Evolutionary conservation across 148 eudicot genomes (phyloP).

Genomic region (Spergularia bocconei): DNA sequence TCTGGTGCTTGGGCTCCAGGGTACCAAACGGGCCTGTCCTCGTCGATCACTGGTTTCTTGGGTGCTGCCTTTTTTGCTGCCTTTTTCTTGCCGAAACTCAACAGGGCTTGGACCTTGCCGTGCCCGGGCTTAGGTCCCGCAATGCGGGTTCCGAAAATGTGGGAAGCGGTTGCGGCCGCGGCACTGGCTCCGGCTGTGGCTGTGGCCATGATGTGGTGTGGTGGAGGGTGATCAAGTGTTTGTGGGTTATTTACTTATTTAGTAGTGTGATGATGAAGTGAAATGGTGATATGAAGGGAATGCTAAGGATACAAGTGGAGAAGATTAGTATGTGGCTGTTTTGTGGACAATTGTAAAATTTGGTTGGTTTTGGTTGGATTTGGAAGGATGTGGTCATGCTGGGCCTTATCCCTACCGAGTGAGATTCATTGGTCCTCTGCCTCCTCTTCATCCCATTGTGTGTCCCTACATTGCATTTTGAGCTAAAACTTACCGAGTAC

Average conservation of each 20-base stretch:
- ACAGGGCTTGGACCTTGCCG: conserved; percentile 54
- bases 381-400: conserved; percentile 16
- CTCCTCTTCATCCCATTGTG: conserved; percentile 20
- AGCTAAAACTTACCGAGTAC: too few relatives aligned
- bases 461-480: not conserved
- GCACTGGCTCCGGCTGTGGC: conserved; percentile 30
- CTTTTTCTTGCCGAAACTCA: conserved; percentile 50
- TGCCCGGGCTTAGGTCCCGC: conserved; percentile 32
- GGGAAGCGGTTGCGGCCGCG: conserved; percentile 58
- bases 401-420: conserved; percentile 21
- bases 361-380: conserved; percentile 21
- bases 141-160: conserved; percentile 65
- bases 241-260: not conserved
- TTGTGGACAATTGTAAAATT: conserved; percentile 20
- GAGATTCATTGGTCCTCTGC: conserved; percentile 26
- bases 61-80: conserved; percentile 43
- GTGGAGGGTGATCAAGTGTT: too few relatives aligned
- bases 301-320: conserved; percentile 15
- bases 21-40: conserved; percentile 76
- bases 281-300: not conserved
- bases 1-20: conserved; percentile 82
- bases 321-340: conserved; percentile 19
- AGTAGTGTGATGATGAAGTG: not conserved
- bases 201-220: conserved; percentile 40
- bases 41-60: conserved; percentile 26